phyloP scores from a whole-genome alignment of 2,329 filamentous ascomycete genomes.

The Septoria linicola region DNA sequence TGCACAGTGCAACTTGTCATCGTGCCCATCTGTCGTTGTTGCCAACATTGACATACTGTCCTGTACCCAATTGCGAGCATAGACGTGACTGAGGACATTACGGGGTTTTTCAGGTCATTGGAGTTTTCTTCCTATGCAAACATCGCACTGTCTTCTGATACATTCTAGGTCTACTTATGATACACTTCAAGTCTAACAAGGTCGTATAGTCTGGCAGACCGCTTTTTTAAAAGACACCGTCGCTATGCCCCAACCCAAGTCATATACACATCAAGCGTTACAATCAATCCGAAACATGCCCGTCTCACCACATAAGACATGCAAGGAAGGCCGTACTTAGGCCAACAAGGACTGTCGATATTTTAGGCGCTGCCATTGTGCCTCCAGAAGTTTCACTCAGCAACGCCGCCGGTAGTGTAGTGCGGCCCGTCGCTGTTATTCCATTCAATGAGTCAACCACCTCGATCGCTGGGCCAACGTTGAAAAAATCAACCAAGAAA shows the following conservation, averaged over 20 bases:
- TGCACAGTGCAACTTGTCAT: neutral
- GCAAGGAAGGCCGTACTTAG: conserved; percentile 22
- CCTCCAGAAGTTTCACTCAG: conserved; percentile 20
- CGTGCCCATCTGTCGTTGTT: no score
- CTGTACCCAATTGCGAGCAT: no score
- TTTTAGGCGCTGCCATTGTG: conserved; percentile 5
- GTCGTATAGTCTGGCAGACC: neutral
- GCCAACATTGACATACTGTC: no score
- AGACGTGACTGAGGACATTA: no score
- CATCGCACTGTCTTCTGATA: no score
- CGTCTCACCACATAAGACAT: conserved; percentile 21
- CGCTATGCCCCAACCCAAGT: conserved; percentile 12
- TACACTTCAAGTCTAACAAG: no score
- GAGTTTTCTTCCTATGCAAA: no score
- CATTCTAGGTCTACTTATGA: no score
- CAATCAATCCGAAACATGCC: neutral
- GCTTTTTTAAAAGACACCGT: conserved; percentile 3
- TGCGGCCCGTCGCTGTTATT: conserved; percentile 23
- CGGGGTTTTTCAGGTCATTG: no score
- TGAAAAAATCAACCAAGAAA: conserved; percentile 49
- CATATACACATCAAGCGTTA: no score
- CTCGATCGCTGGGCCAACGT: conserved; percentile 45
- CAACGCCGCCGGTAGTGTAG: conserved; percentile 9
- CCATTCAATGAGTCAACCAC: conserved; percentile 44
- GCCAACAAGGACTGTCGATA: conserved; percentile 20